Base-by-base conservation (phyloP, 352 stramenopile species). In the Nannochloropsis limnetica region DNA sequence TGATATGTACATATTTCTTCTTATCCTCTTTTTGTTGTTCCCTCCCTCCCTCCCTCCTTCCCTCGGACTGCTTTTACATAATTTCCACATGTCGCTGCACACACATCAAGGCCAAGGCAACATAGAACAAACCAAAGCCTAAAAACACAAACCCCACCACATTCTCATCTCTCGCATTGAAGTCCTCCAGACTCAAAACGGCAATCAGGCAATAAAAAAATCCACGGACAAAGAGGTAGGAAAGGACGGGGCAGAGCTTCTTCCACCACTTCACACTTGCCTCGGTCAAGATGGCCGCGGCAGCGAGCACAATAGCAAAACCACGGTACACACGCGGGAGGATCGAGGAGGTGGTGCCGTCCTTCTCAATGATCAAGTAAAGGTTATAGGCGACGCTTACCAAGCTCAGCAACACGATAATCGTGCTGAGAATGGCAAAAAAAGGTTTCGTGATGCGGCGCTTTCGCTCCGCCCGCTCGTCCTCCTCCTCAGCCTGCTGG, bases 161-260 rank as follows among this genome's bases (percentile, higher is more conserved):
- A 74, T 74, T 74, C 8, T 74, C 61, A 29, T 29, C 11, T 25
- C 61, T 74, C 8, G 61, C n/a, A 22, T 29, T 74, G 61, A 74
- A 74, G 61, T 74, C 61, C 22, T 74, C 61, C n/a, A 74, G n/a
- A 29, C 61, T 74, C 61, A 74, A 29, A 74, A 25, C 5, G 15
- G 61, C 61, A 31, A 74, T 74, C 4, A 74, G 61, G 25, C 61
- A 74, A 29, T 74, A 74, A 74, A 74, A 74, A 74, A 74, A 74
- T 28, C 61, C 61, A 5, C 61, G 61, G 9, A 74, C 61, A 15
- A 74, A 74, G 25, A 74, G 25, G 25, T 74, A 31, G 0, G n/a
- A 31, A 17, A 74, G 61, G 25, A 74, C 25, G 15, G 61, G 61
- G 25, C 61, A 74, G n/a, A 74, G 61, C 61, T 74, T 74, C 25